phyloP scores from a whole-genome alignment of 140 eudicot genomes.

The Eryngium alpinum region DNA sequence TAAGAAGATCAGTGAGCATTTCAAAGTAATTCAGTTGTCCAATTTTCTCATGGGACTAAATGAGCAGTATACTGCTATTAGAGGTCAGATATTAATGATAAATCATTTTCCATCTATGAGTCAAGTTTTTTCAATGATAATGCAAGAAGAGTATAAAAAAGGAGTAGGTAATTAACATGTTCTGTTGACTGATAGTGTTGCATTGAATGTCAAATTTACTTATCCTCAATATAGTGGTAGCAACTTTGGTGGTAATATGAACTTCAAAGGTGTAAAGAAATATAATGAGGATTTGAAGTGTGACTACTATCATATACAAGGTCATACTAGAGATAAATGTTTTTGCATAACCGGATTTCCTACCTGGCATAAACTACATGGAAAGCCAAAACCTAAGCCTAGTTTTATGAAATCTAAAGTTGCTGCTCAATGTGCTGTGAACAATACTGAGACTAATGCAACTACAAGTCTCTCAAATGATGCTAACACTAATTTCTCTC shows the following conservation, averaged over 20 bases:
- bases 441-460: too few relatives aligned
- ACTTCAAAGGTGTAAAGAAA: neutral
- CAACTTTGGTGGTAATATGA: too few relatives aligned
- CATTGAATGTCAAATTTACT: neutral
- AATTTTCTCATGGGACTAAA: neutral
- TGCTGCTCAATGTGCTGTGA: too few relatives aligned
- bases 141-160: conserved; percentile 1
- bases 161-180: neutral
- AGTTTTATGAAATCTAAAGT: neutral
- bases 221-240: neutral
- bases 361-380: neutral
- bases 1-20: too few relatives aligned
- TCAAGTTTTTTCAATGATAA: neutral
- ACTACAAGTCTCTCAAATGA: too few relatives aligned
- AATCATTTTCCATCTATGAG: neutral
- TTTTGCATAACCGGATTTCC: neutral
- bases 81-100: neutral
- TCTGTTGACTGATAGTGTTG: neutral
- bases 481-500: too few relatives aligned
- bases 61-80: neutral
- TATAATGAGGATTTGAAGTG: neutral
- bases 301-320: neutral
- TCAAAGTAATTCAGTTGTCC: neutral
- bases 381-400: neutral
- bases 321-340: neutral